These are phyloP conservation scores for Pseudogymnoascus pannorum DNA, from an alignment of 2,329 filamentous ascomycete genomes.

Conservation along the genomic window DNA sequence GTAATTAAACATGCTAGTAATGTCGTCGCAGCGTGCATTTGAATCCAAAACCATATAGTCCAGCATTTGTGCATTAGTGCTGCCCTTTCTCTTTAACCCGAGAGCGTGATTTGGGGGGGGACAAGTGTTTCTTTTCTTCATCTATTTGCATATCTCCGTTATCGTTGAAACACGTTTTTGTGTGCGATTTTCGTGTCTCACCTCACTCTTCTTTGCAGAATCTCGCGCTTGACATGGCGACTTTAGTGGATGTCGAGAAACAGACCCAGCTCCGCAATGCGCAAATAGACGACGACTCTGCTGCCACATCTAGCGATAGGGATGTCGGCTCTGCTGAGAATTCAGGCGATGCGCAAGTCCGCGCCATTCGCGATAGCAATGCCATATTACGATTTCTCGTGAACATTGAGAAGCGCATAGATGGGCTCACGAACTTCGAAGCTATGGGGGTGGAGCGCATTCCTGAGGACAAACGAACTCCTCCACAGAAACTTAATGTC, in stretches of 20 bases:
- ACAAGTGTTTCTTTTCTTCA: not conserved
- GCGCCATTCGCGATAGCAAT: slow-evolving; percentile 6
- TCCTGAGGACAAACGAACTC: slow-evolving; percentile 6
- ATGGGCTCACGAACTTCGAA: slow-evolving; percentile 1
- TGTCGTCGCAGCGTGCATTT: not conserved
- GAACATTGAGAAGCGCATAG: slow-evolving; percentile 8
- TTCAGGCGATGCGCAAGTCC: not conserved
- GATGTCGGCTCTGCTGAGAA: not conserved
- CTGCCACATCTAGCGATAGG: not conserved
- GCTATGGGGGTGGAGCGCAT: slow-evolving; percentile 12
- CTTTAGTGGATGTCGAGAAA: slow-evolving; percentile 6
- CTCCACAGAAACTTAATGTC: slow-evolving; percentile 12
- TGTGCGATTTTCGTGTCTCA: not conserved
- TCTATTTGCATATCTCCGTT: not conserved
- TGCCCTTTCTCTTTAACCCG: not conserved
- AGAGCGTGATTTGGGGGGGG: too few species aligned
- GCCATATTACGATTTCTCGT: slow-evolving; percentile 1
- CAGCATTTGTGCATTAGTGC: not conserved
- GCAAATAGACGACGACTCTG: slow-evolving; percentile 8
- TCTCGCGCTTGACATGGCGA: not conserved
- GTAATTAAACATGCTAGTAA: not conserved
- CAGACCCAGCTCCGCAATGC: not conserved
- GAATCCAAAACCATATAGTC: not conserved
- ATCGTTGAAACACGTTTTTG: not conserved
- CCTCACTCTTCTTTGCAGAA: not conserved